Base-by-base conservation (phyloP, 345 rosid species). In the Arabis hirsuta region DNA sequence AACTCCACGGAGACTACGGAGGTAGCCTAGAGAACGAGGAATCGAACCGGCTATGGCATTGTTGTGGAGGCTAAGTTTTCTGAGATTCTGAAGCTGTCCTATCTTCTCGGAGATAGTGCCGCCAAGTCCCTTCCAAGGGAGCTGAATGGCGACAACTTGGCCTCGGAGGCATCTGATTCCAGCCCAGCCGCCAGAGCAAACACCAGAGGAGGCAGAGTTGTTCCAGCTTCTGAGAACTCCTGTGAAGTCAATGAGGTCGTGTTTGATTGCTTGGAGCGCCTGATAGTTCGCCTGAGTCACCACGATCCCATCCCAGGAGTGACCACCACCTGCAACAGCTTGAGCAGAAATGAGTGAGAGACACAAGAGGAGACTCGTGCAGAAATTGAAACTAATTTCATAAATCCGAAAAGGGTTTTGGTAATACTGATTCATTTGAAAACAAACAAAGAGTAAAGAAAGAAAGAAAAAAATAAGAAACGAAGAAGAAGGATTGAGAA, bases 161-260 rank as follows among this genome's bases (percentile, higher is more conserved):
- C 99, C 99, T 8, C 84, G 69, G n/a, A 81, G 86, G 65, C 99
- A 95, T 82, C 85, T 91, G 82, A 95, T 87, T 36, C 99, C 99
- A 3, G 73, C 85, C 99, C 99, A 95, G 26, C 84, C 74, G 13
- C 98, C 97, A 0, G 96, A 83, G 80, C 99, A 95, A 45, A 84
- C 96, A 38, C 84, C 81, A 7, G 61, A 53, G 13, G 87, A 29
- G 13, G 88, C 86, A 62, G 83, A 83, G 47, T 63, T 75, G 26
- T 91, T 91, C 99, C 99, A 95, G 83, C 85, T 84, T 26, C 79
- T 82, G 43, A 93, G 81, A 19, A 78, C 76, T 44, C 98, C 90
- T 10, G 69, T 78, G 71, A 58, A 78, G 79, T 95, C 99, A 8
- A 90, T 72, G 10, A 91, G 89, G 22, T 88, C 89, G 5, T 63